Conservation (phyloP, 768 basidiomycete genomes). For the Boletus reticuloceps region DNA sequence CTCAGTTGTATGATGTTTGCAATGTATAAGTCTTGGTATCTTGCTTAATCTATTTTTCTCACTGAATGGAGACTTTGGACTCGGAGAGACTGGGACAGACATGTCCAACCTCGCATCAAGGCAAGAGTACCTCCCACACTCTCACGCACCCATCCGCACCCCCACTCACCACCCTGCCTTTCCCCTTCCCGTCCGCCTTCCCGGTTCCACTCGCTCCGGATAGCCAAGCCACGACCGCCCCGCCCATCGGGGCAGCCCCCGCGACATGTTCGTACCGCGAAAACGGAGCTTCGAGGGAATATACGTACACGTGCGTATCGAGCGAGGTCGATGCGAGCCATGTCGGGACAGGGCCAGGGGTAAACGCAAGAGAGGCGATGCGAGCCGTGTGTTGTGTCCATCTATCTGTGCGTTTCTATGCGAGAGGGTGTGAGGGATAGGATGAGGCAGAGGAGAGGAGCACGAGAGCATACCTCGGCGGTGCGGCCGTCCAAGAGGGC, state of each 20-base stretch:
- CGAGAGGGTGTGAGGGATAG: neutral
- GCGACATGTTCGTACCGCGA: slow-evolving; percentile 73
- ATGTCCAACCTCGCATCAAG: slow-evolving; percentile 14
- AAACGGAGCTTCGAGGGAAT: slow-evolving; percentile 68
- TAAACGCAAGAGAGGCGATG: slow-evolving; percentile 59
- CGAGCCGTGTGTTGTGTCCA: slow-evolving; percentile 89
- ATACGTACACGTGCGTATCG: slow-evolving; percentile 92
- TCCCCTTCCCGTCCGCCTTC: slow-evolving; percentile 30
- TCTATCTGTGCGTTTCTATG: slow-evolving; percentile 62
- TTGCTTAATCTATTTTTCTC: too few relatives aligned
- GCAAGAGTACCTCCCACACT: slow-evolving; percentile 55
- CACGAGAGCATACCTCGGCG: slow-evolving; percentile 42
- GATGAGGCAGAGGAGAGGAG: neutral
- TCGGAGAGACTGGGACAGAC: too few relatives aligned
- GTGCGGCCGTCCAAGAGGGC: slow-evolving; percentile 69
- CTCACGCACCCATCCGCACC: slow-evolving; percentile 84
- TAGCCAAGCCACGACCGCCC: slow-evolving; percentile 79
- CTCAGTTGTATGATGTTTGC: too few relatives aligned
- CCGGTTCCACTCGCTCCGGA: neutral
- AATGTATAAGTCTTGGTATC: too few relatives aligned
- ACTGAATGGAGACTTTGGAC: too few relatives aligned
- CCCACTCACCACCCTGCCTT: slow-evolving; percentile 59
- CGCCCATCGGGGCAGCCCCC: slow-evolving; percentile 85
- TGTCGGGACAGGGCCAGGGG: slow-evolving; percentile 39
- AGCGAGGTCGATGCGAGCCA: slow-evolving; percentile 86